A percentile compares a stretch with the other conserved stretches of the same genome.
Evolutionary conservation across 345 rosid species (phyloP).

Genomic region (Psidium guajava): DNA sequence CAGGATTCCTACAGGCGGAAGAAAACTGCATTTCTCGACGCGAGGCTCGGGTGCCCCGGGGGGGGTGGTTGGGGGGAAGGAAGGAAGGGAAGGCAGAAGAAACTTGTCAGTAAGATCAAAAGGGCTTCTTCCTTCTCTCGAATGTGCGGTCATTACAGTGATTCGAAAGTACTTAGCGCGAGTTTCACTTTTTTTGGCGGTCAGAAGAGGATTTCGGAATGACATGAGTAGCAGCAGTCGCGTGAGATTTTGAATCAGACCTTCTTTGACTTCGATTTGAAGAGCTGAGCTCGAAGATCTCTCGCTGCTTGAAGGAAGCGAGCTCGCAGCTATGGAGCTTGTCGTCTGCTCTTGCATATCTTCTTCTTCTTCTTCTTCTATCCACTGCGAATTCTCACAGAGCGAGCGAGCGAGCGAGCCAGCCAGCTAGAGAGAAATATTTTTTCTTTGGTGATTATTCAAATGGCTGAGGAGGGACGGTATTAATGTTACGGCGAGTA

Average conservation of each 20-base stretch:
- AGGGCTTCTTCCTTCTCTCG: not conserved
- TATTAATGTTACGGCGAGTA: not conserved
- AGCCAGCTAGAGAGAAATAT: slow-evolving; percentile 19
- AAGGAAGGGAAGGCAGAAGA: not conserved
- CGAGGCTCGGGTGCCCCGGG: not conserved
- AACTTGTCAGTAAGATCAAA: not conserved
- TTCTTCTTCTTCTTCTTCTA: not conserved
- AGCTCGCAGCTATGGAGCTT: slow-evolving; percentile 72
- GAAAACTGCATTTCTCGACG: not conserved
- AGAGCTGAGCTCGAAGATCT: slow-evolving; percentile 94
- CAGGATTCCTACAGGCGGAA: not conserved
- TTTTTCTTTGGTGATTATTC: not conserved
- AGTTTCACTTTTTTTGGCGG: not conserved
- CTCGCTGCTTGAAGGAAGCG: slow-evolving; percentile 90
- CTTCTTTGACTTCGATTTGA: slow-evolving; percentile 81
- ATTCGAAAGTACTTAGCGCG: not conserved
- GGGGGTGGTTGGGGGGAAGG: no score
- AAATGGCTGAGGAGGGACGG: not conserved
- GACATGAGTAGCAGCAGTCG: not conserved
- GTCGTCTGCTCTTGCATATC: slow-evolving; percentile 82
- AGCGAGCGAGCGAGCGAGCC: slow-evolving; percentile 2
- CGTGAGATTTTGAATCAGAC: slow-evolving; percentile 7
- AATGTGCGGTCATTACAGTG: not conserved
- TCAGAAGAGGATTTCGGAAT: not conserved
- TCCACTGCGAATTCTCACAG: not conserved